phyloP scores from a whole-genome alignment of 2,329 filamentous ascomycete genomes.

The Nigrospora sphaerica region DNA sequence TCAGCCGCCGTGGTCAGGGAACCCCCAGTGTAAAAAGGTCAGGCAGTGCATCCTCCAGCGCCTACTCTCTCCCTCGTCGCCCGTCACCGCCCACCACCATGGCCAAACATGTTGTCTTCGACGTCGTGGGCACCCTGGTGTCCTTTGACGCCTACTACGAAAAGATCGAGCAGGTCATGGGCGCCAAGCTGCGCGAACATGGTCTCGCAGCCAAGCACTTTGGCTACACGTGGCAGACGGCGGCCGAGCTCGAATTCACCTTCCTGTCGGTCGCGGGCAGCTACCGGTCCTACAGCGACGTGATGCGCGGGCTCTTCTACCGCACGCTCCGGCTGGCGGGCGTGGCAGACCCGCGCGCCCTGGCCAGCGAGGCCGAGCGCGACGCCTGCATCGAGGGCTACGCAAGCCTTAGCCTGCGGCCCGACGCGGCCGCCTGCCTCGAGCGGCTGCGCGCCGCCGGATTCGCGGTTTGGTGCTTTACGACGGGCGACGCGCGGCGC shows the following conservation, averaged over 20 bases:
- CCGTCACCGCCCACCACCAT: not conserved
- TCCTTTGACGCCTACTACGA: conserved; percentile 35
- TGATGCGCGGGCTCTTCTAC: conserved; percentile 39
- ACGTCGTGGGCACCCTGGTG: conserved; percentile 45
- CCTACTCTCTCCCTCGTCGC: no score
- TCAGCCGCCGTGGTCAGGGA: no score
- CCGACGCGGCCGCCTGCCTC: conserved; percentile 33
- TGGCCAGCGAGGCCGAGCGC: conserved; percentile 35
- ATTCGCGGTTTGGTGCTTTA: conserved; percentile 47
- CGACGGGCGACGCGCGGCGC: conserved; percentile 39
- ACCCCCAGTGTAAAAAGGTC: no score
- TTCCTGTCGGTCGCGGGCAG: conserved; percentile 36
- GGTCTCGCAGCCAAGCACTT: conserved; percentile 33
- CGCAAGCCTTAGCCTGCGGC: conserved; percentile 24
- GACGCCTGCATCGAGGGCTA: conserved; percentile 31
- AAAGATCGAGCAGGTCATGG: conserved; percentile 32
- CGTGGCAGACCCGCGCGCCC: conserved; percentile 29
- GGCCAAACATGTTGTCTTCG: conserved; percentile 39
- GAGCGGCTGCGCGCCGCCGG: conserved; percentile 32
- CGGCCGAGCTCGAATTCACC: conserved; percentile 40
- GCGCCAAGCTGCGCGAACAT: conserved; percentile 27
- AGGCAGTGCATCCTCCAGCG: no score
- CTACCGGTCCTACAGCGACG: conserved; percentile 33
- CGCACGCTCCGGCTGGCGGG: conserved; percentile 37
- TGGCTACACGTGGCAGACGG: conserved; percentile 38